Base-by-base conservation (phyloP, 2,329 filamentous ascomycete species). In the Nemania serpens region DNA sequence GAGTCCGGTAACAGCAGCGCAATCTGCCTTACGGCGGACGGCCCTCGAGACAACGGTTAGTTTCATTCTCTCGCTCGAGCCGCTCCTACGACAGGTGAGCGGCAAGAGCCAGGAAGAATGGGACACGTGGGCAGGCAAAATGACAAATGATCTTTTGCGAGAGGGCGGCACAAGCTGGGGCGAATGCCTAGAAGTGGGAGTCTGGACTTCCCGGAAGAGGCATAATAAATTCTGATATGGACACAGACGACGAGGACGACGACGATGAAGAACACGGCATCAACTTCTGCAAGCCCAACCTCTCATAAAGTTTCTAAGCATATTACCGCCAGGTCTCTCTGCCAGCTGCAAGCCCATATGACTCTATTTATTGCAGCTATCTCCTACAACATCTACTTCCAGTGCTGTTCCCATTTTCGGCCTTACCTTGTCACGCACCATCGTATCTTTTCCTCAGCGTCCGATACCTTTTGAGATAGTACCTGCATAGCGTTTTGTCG, bases 391-490 rank as follows among this genome's bases (percentile, higher is more conserved):
- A 18, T 47, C 39, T 7, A 9, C 25, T 22, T 37, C 36, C 25
- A 58, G 9, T 18, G 43, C 17, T 37, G 22, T 29, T 36, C 25
- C 42, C n/a, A 29, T 39, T 41, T 39, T 34, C 12, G 12, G 18
- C 10, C 34, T 48, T 6, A 41, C 41, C 34, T 49, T 36, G 42
- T 64, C 69, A 78, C 22, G 64, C 74, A 59, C 73, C 76, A 65
- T 87, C 84, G 78, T 97, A 97, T 73, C 91, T 84, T 78, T 95
- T 89, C 71, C 89, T 88, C 71, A 97, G 78, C 25, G 91, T 87
- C 69, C 94, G 88, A 79, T 97, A 97, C 74, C 91, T 86, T 81
- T 96, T 97, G 70, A 97, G 81, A 79, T 95, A 96, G 77, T 96
- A 96, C 74, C 91, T 96, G 74, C 64, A 69, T 64, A 60, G 46